A percentile compares a stretch with the other conserved stretches of the same genome.
phyloP scores from a whole-genome alignment of 371 early-diverging fungal genomes.

The Gilbertella persicaria region DNA sequence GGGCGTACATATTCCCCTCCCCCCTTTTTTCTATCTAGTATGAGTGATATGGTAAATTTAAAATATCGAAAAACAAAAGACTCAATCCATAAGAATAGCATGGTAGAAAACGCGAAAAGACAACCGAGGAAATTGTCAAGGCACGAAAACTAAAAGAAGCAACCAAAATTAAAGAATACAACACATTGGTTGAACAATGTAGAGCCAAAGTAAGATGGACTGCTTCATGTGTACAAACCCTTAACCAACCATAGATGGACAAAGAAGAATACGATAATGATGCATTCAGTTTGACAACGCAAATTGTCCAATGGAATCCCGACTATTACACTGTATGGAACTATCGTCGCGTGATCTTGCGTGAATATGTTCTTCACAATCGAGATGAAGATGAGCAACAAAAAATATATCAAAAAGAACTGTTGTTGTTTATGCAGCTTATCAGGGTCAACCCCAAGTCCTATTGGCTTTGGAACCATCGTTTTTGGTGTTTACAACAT shows the following conservation, averaged over 20 bases:
- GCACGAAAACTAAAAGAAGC: constrained; percentile 48
- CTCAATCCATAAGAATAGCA: constrained; percentile 38
- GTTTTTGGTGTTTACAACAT: constrained; percentile 81
- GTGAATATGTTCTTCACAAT: constrained; percentile 40
- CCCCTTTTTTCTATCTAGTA: constrained; percentile 2
- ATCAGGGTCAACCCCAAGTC: constrained; percentile 80
- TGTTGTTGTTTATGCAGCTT: constrained; percentile 65
- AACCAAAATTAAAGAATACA: constrained; percentile 50
- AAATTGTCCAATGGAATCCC: constrained; percentile 77
- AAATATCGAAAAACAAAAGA: neutral
- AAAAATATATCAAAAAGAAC: constrained; percentile 53
- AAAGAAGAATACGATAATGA: constrained; percentile 45
- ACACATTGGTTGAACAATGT: constrained; percentile 42
- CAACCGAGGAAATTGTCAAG: constrained; percentile 36
- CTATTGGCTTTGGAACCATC: constrained; percentile 96
- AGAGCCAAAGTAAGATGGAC: constrained; percentile 23
- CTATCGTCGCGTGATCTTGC: constrained; percentile 70
- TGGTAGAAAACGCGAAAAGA: constrained; percentile 49
- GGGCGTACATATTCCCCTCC: no score
- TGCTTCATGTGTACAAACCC: no score
- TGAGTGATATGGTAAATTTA: constrained; percentile 31
- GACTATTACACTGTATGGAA: constrained; percentile 95
- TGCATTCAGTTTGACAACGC: constrained; percentile 67
- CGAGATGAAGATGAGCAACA: constrained; percentile 25
- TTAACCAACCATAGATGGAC: constrained; percentile 18